phyloP scores from a whole-genome alignment of 129 eudicot genomes.

The Centella asiatica region DNA sequence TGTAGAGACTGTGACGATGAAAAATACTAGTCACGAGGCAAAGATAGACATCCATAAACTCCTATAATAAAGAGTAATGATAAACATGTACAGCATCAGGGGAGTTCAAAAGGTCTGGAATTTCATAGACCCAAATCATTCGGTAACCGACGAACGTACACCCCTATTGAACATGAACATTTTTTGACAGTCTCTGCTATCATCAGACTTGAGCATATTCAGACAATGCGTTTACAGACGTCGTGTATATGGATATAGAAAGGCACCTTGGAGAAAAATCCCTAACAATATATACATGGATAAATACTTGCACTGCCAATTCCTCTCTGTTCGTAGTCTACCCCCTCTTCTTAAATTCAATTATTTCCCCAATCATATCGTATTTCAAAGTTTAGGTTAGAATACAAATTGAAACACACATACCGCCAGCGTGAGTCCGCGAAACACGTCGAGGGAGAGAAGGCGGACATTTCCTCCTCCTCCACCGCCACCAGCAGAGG shows the following conservation, averaged over 20 bases:
- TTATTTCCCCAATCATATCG: conserved; percentile 13
- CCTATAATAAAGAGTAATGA: too few species aligned
- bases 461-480: not conserved
- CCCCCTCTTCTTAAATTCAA: conserved; percentile 21
- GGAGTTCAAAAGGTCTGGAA: too few species aligned
- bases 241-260: too few species aligned
- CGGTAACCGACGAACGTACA: too few species aligned
- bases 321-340: too few species aligned
- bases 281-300: conserved; percentile 17
- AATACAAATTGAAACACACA: not conserved
- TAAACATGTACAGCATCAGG: not conserved
- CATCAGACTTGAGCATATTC: not conserved
- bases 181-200: too few species aligned
- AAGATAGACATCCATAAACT: too few species aligned
- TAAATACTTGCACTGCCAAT: too few species aligned
- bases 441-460: not conserved
- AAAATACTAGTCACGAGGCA: not conserved
- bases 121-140: too few species aligned
- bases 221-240: not conserved
- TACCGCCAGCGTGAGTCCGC: not conserved
- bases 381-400: not conserved
- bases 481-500: not conserved
- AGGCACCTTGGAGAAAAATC: conserved; percentile 23
- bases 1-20: not conserved
- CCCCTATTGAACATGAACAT: too few species aligned